phyloP scores from a whole-genome alignment of 2,329 filamentous ascomycete genomes.

The Neofusicoccum sp. region DNA sequence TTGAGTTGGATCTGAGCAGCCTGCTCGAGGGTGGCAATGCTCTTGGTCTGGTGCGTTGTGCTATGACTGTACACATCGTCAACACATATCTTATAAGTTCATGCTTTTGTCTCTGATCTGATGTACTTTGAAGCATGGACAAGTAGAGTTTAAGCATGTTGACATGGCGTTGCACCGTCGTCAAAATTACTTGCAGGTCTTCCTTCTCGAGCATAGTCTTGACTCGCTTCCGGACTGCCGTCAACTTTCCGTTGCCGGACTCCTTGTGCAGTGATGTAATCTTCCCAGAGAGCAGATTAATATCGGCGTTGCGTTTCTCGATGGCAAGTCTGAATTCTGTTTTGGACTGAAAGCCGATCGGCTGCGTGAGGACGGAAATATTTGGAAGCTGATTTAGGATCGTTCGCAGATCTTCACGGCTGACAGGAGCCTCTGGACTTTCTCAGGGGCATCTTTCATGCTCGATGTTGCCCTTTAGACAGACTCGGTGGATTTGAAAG shows the following conservation, averaged over 20 bases:
- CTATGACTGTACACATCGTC: too few species aligned
- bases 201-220: neutral
- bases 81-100: too few species aligned
- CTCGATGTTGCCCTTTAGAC: neutral
- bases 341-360: too few species aligned
- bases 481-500: constrained; percentile 1
- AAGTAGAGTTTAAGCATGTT: too few species aligned
- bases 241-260: neutral
- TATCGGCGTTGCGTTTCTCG: neutral
- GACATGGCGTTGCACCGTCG: neutral
- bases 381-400: neutral
- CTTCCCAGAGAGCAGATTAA: neutral
- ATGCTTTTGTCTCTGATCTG: too few species aligned
- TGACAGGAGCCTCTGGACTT: neutral
- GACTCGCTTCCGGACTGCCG: neutral
- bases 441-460: neutral
- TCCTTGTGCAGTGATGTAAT: neutral
- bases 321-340: neutral
- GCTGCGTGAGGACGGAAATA: neutral
- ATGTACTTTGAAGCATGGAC: too few species aligned
- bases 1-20: too few species aligned
- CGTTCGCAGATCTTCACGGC: neutral
- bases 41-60: too few species aligned
- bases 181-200: neutral
- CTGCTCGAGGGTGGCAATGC: too few species aligned